A percentile compares a stretch with the other conserved stretches of the same genome.
Conservation (phyloP, 2,329 filamentous ascomycete genomes). For the Purpureocillium takamizusanense region DNA sequence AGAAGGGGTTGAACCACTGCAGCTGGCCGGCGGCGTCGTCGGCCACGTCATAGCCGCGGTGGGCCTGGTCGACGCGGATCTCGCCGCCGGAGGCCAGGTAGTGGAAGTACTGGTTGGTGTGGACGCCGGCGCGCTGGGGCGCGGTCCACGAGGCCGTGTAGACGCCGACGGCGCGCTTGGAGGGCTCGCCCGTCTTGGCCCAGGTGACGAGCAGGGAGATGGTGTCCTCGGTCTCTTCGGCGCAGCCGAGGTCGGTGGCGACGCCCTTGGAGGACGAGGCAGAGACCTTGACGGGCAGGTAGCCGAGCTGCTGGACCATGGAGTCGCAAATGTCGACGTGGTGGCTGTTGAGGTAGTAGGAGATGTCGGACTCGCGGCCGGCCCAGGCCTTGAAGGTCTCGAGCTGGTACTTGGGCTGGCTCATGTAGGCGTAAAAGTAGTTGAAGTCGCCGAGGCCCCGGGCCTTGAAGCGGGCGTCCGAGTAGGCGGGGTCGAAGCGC, state of each 20-base stretch:
- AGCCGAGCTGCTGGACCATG: conserved; percentile 69
- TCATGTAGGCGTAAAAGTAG: conserved; percentile 98
- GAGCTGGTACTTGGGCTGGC: conserved; percentile 80
- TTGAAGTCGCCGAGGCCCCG: conserved; percentile 83
- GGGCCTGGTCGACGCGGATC: conserved; percentile 84
- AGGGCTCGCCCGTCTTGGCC: conserved; percentile 61
- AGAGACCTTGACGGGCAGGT: conserved; percentile 68
- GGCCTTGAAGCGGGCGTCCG: conserved; percentile 73
- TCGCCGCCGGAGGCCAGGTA: conserved; percentile 81
- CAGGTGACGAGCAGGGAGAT: conserved; percentile 87
- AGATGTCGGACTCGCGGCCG: conserved; percentile 84
- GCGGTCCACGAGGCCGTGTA: conserved; percentile 95
- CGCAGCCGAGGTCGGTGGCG: conserved; percentile 70
- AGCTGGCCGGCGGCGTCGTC: conserved; percentile 63
- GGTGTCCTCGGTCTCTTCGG: conserved; percentile 77
- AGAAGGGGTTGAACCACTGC: conserved; percentile 89
- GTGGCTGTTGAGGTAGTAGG: conserved; percentile 92
- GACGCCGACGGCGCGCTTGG: conserved; percentile 72
- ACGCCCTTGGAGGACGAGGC: conserved; percentile 71
- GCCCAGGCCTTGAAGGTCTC: conserved; percentile 96
- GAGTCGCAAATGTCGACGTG: conserved; percentile 89
- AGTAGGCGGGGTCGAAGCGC: conserved; percentile 87
- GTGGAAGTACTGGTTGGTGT: conserved; percentile 95
- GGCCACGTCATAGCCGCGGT: conserved; percentile 91
- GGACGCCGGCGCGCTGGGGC: conserved; percentile 85